Conservation (phyloP, 148 eudicot species). For the Persicaria tinctoria region DNA sequence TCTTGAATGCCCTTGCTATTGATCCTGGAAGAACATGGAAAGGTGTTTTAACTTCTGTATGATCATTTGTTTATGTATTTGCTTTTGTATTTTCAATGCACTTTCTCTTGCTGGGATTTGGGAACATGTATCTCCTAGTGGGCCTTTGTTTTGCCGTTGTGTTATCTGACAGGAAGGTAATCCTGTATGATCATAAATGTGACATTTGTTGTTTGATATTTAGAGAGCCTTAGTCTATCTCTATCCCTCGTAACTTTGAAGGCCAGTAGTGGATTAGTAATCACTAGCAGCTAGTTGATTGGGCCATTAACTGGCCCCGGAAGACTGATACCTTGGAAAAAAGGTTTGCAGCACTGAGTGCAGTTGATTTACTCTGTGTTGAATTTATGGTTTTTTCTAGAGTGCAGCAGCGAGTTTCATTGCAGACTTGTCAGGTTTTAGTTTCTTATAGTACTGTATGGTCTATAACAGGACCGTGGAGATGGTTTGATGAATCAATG, state of each 20-base stretch:
- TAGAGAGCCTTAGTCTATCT: neutral
- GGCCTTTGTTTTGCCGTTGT: neutral
- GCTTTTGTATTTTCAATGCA: neutral
- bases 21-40: slow-evolving; percentile 98
- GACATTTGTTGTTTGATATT: neutral
- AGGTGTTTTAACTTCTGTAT: slow-evolving; percentile 32
- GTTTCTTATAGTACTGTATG: neutral
- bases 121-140: too few relatives aligned
- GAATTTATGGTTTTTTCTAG: neutral
- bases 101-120: too few relatives aligned
- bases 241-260: neutral
- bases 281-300: neutral
- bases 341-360: too few relatives aligned
- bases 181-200: neutral
- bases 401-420: neutral
- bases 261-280: neutral
- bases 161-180: neutral
- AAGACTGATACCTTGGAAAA: neutral
- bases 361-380: neutral
- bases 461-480: slow-evolving; percentile 38
- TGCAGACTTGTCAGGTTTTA: neutral
- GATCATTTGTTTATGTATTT: neutral
- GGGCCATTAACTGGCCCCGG: neutral
- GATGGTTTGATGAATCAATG: slow-evolving; percentile 53
- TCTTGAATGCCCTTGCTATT: slow-evolving; percentile 87